A percentile compares a stretch with the other conserved stretches of the same genome.
phyloP scores from a whole-genome alignment of 306 rosid genomes.

The Sechiopsis laciniata region DNA sequence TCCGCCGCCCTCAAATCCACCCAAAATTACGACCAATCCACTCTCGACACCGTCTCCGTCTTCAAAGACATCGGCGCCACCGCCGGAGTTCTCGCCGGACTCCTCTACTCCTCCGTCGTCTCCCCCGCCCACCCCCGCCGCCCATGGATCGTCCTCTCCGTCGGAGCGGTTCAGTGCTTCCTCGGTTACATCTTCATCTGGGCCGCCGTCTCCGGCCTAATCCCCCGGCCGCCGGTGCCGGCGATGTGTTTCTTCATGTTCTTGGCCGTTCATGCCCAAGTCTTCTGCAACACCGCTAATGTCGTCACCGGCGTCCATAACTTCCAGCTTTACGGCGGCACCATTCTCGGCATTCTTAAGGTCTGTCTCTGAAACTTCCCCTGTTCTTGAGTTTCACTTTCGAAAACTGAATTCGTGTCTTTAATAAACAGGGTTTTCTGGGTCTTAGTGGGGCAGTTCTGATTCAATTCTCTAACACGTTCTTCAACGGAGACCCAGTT shows the following conservation, averaged over 20 bases:
- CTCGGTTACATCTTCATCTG: slow-evolving; percentile 59
- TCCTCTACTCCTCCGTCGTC: slow-evolving; percentile 63
- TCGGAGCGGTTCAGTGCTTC: slow-evolving; percentile 57
- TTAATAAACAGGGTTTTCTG: too few relatives aligned
- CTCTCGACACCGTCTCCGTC: slow-evolving; percentile 85
- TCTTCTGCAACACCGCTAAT: slow-evolving; percentile 64
- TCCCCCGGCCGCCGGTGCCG: slow-evolving; percentile 50
- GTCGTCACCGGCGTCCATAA: slow-evolving; percentile 66
- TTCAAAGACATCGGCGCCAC: slow-evolving; percentile 91
- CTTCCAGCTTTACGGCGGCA: slow-evolving; percentile 20
- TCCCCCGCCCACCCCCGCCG: slow-evolving; percentile 18
- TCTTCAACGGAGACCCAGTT: too few relatives aligned
- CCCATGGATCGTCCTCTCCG: slow-evolving; percentile 53
- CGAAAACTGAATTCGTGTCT: too few relatives aligned
- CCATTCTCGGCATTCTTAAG: too few relatives aligned
- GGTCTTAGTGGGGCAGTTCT: too few relatives aligned
- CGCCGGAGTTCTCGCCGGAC: slow-evolving; percentile 70
- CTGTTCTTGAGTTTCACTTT: too few relatives aligned
- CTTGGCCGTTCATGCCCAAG: slow-evolving; percentile 65
- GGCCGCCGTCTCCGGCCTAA: slow-evolving; percentile 66
- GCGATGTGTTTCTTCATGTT: slow-evolving; percentile 63
- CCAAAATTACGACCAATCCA: slow-evolving; percentile 74
- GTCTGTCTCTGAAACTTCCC: too few relatives aligned
- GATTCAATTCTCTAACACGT: too few relatives aligned
- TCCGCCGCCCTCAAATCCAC: slow-evolving; percentile 62